Conservation (phyloP, 2,329 filamentous ascomycete species). For the Phialophora chinensis region DNA sequence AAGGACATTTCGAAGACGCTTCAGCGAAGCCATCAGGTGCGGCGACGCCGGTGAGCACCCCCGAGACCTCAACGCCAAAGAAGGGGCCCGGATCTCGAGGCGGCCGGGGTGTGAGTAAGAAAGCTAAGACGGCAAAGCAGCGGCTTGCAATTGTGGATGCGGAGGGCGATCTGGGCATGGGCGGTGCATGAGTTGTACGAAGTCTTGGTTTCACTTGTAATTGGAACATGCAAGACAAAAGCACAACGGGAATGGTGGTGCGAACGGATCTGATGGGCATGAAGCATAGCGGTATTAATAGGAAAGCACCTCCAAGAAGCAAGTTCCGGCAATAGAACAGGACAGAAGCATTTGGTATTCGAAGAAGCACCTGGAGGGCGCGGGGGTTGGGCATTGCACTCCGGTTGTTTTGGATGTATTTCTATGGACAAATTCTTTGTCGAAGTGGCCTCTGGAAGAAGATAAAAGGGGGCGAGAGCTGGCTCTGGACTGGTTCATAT, state of each 20-base stretch:
- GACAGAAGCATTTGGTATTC: neutral
- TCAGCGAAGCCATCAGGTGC: slow-evolving; percentile 82
- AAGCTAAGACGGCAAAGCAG: slow-evolving; percentile 64
- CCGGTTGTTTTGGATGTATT: slow-evolving; percentile 57
- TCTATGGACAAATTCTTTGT: slow-evolving; percentile 42
- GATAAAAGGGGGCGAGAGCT: slow-evolving; percentile 32
- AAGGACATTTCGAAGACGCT: slow-evolving; percentile 92
- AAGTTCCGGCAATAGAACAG: neutral
- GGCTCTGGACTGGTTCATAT: neutral
- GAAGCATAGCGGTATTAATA: neutral
- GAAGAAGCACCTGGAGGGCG: neutral
- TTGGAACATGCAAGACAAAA: neutral
- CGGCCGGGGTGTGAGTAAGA: slow-evolving; percentile 64
- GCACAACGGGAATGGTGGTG: neutral
- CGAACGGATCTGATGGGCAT: neutral
- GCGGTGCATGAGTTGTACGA: slow-evolving; percentile 29
- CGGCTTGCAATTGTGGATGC: slow-evolving; percentile 53
- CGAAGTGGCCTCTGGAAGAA: slow-evolving; percentile 34
- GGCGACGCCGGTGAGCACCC: slow-evolving; percentile 74
- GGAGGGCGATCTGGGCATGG: slow-evolving; percentile 48
- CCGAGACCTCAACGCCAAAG: slow-evolving; percentile 58
- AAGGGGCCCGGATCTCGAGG: slow-evolving; percentile 63
- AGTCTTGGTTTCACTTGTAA: neutral
- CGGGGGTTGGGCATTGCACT: slow-evolving; percentile 43
- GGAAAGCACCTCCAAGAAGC: neutral